These are phyloP conservation scores for Boletus patriciae DNA, from an alignment of 768 basidiomycete genomes.

Conservation along the genomic window DNA sequence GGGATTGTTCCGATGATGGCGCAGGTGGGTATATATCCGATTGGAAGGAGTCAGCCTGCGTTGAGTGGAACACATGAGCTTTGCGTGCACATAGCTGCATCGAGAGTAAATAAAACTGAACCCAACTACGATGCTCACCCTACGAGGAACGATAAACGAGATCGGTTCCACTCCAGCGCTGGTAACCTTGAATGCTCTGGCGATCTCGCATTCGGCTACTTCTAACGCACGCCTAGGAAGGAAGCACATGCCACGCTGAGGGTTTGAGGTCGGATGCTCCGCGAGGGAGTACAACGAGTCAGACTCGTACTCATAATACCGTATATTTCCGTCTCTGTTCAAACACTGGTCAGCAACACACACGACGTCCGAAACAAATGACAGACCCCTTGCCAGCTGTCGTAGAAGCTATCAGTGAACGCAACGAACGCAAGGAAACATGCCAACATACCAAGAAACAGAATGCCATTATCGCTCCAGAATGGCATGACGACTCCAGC, in stretches of 20 bases:
- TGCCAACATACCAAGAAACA: conserved; percentile 67
- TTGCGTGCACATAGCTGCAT: neutral
- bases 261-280: conserved; percentile 88
- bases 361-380: neutral
- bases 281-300: conserved; percentile 74
- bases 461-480: conserved; percentile 91
- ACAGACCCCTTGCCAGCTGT: conserved; percentile 84
- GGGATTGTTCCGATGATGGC: conserved; percentile 73
- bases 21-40: conserved; percentile 96
- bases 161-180: conserved; percentile 81
- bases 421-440: neutral
- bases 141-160: conserved; percentile 92
- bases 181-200: conserved; percentile 87
- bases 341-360: conserved; percentile 3
- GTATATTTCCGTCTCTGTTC: conserved; percentile 88
- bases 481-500: conserved; percentile 97
- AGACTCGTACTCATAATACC: conserved; percentile 94
- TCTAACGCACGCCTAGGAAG: conserved; percentile 88
- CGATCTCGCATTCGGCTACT: conserved; percentile 92
- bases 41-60: conserved; percentile 91
- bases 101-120: neutral
- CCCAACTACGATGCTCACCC: conserved; percentile 44
- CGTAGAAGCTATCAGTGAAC: neutral
- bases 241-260: conserved; percentile 97
- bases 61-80: neutral